Base-by-base conservation (phyloP, 257 asterid genomes). In the Lavandula angustifolia region DNA sequence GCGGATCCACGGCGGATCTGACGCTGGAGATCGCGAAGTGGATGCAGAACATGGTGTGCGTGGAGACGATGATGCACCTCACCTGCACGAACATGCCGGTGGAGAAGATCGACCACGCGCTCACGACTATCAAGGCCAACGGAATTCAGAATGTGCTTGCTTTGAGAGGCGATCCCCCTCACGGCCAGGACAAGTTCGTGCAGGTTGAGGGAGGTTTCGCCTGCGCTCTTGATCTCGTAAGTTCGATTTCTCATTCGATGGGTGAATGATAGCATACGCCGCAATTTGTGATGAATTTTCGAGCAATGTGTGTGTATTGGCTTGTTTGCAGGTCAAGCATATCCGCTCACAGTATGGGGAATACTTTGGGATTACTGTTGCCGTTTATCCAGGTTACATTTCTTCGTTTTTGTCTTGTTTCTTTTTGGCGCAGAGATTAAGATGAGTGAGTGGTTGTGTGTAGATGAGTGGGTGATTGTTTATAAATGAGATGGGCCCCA, bases 11-110 rank as follows among this genome's bases (percentile, higher is more conserved):
- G 14, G 96, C 97, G 42, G 99, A 94, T 83, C 82, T 94, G 78
- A 94, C 99, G 27, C 88, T 94, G 74, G 99, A 94, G 84, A 94
- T 94, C 31, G 82, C 95, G 14, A 94, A 87, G 67, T 84, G 97
- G 40, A 94, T 94, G 99, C 99, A 94, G 87, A 94, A 94, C 80
- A 87, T 86, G 90, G 95, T 90, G 55, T 94, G 99, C 68, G 96
- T 94, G 11, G 99, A 94, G 85, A 78, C 92, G 27, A 90, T 94
- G 99, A 94, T 94, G 99, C 99, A 90, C 57, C 88, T 94, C 76
- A 94, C 97, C 60, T 94, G 99, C 73, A 94, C 96, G 4, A 94
- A 94, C 70, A 94, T 94, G 99, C 97, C 96, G 7, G 86, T 94
- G 37, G 96, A 94, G 83, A 89, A 87, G 82, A 87, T 94, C 74